Percentiles rank a stretch among this genome's conserved stretches.
phyloP scores from a whole-genome alignment of 768 basidiomycete genomes.

The Tulasnella sp. region DNA sequence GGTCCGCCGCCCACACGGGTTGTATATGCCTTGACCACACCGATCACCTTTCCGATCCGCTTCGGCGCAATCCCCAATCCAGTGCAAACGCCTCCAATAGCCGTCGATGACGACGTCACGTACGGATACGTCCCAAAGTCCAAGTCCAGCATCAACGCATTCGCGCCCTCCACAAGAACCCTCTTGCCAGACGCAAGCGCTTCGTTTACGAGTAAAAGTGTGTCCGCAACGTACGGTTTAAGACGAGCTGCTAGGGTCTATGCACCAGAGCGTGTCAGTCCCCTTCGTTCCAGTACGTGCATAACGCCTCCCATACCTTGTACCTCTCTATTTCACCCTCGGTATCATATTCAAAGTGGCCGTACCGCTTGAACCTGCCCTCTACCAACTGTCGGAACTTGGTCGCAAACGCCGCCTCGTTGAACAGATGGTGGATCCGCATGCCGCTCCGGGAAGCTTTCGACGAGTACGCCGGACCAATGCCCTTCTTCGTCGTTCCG shows the following conservation, averaged over 20 bases:
- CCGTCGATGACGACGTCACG: constrained; percentile 90
- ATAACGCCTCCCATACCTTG: constrained; percentile 46
- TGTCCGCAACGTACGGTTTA: constrained; percentile 83
- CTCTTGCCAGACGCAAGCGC: constrained; percentile 57
- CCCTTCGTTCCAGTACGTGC: background rate
- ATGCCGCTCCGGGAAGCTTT: constrained; percentile 96
- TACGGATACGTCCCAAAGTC: constrained; percentile 98
- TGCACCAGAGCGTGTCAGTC: background rate
- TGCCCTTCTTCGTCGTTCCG: constrained; percentile 96
- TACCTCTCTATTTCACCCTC: constrained; percentile 92
- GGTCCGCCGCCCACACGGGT: constrained; percentile 98
- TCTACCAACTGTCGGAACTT: constrained; percentile 96
- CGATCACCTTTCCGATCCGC: constrained; percentile 75
- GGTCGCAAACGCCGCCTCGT: constrained; percentile 68
- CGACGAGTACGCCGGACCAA: constrained; percentile 96
- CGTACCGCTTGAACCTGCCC: constrained; percentile 95
- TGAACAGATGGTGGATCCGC: constrained; percentile 93
- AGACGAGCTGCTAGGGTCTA: constrained; percentile 78
- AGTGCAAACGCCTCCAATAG: constrained; percentile 92
- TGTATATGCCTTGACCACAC: constrained; percentile 97
- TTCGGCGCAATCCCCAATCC: constrained; percentile 95
- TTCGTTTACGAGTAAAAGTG: constrained; percentile 73
- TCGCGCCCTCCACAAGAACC: constrained; percentile 93
- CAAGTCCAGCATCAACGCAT: constrained; percentile 96
- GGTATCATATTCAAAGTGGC: constrained; percentile 96